Conservation (phyloP, 2,329 filamentous ascomycete genomes). For the Penicillium nordicum region DNA sequence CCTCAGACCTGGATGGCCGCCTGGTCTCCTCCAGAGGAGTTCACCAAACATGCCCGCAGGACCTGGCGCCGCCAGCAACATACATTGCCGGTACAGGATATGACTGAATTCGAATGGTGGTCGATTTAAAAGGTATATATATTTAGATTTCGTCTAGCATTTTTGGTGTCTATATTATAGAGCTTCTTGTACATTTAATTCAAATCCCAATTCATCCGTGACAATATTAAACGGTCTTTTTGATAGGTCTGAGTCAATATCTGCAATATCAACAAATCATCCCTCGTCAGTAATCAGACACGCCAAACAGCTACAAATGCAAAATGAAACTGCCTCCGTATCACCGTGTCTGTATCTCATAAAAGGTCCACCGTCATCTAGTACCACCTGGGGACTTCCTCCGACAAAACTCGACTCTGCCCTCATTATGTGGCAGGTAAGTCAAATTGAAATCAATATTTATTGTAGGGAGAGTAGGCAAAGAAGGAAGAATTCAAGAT, state of each 20-base stretch:
- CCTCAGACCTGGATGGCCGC: conserved; percentile 27
- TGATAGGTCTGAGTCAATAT: neutral
- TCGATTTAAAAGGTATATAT: conserved; percentile 1
- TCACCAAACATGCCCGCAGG: conserved; percentile 5
- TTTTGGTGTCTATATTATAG: neutral
- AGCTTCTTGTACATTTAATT: conserved; percentile 4
- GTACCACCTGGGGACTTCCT: neutral
- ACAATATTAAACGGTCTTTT: neutral
- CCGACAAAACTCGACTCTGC: neutral
- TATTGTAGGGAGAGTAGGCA: too few species aligned
- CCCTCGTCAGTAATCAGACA: neutral
- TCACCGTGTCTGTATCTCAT: neutral
- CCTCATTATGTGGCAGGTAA: too few species aligned
- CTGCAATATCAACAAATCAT: neutral
- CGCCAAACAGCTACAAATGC: neutral
- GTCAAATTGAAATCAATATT: too few species aligned
- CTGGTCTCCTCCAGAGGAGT: conserved; percentile 25
- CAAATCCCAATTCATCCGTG: neutral
- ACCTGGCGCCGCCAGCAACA: neutral
- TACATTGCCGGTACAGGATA: neutral
- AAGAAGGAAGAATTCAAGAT: too few species aligned
- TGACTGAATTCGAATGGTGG: conserved; percentile 4
- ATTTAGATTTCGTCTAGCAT: neutral
- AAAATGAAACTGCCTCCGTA: neutral
- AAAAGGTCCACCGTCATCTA: neutral